Evolutionary conservation across 306 rosid genomes (phyloP), one percentile per base, ranked within the genome.

Genomic region (Dryas octopetala): DNA sequence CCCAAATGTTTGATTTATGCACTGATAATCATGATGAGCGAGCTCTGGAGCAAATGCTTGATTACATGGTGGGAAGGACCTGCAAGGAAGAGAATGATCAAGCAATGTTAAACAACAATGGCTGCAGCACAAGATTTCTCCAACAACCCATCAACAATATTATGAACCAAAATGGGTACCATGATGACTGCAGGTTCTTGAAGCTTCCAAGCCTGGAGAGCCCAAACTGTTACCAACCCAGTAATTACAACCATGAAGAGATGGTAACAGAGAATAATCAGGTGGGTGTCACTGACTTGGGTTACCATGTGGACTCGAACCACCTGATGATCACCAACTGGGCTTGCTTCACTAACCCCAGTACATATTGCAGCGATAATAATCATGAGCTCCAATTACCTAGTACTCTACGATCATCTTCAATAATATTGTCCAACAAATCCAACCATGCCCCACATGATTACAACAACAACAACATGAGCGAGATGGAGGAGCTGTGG

Each of bases 401-500:
- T 0, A 61, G n/a, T 9, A 73, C 89, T 43, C 48, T 91, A 19
- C 81, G 89, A 84, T 82, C 91, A 2, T 85, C 87, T 28, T 78
- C 92, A 1, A 32, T 32, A 32, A 32, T 32, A 32, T 32, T 32
- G 38, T 73, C 83, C 44, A 73, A 76, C 76, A 75, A 58, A 76
- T 66, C 77, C 9, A 89, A 69, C 44, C 77, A 55, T 14, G 82
- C 16, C 85, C 62, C 87, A 41, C 79, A 71, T 5, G 16, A 16
- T 70, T 0, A 84, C 53, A 81, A 83, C 85, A 70, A 79, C 74
- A 0, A 85, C 58, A 81, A 81, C 86, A 67, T 76, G 63, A 85
- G 82, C 72, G 97, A 92, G 75, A 80, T 83, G 49, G 95, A 88
- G 49, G 95, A 88, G 76, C 88, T 91, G 1, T 95, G 99, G 99